These are phyloP conservation scores for Passiflora organensis DNA, from an alignment of 345 rosid genomes.

Conservation along the genomic window DNA sequence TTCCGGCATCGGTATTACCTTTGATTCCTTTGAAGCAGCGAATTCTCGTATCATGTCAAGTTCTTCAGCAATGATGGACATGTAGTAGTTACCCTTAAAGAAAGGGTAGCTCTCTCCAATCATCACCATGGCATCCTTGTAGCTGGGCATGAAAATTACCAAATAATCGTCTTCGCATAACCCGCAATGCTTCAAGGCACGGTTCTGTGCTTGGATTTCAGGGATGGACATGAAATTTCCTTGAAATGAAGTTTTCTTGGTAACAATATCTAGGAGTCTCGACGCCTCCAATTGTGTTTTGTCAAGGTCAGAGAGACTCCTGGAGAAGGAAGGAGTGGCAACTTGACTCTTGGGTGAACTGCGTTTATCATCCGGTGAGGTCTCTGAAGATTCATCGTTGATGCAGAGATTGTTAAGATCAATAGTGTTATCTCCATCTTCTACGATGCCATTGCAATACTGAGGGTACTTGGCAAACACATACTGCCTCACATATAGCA, in stretches of 20 bases:
- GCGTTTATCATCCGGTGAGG: conserved; percentile 25
- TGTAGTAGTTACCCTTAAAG: conserved; percentile 49
- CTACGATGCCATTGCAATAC: conserved; percentile 44
- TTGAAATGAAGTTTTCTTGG: conserved; percentile 43
- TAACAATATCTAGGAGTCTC: conserved; percentile 44
- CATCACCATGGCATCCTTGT: conserved; percentile 43
- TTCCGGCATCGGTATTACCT: conserved; percentile 46
- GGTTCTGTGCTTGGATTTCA: conserved; percentile 53
- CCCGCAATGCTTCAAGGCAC: conserved; percentile 48
- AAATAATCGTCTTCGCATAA: conserved; percentile 47
- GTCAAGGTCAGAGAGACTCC: conserved; percentile 41
- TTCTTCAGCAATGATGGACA: conserved; percentile 44
- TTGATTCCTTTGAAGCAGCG: conserved; percentile 44
- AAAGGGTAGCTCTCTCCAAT: conserved; percentile 71
- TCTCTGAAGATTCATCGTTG: conserved; percentile 36
- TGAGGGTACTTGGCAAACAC: conserved; percentile 65
- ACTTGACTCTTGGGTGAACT: conserved; percentile 25
- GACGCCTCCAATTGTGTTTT: conserved; percentile 43
- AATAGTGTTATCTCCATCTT: conserved; percentile 15
- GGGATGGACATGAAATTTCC: conserved; percentile 62
- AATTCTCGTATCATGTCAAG: conserved; percentile 35
- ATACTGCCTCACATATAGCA: conserved; percentile 58
- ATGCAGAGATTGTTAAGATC: conserved; percentile 26
- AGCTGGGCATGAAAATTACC: conserved; percentile 47
- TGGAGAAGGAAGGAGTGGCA: conserved; percentile 30